A percentile compares a stretch with the other conserved stretches of the same genome.
Conservation (phyloP, 768 basidiomycete species). For the Lactarius evosmus region DNA sequence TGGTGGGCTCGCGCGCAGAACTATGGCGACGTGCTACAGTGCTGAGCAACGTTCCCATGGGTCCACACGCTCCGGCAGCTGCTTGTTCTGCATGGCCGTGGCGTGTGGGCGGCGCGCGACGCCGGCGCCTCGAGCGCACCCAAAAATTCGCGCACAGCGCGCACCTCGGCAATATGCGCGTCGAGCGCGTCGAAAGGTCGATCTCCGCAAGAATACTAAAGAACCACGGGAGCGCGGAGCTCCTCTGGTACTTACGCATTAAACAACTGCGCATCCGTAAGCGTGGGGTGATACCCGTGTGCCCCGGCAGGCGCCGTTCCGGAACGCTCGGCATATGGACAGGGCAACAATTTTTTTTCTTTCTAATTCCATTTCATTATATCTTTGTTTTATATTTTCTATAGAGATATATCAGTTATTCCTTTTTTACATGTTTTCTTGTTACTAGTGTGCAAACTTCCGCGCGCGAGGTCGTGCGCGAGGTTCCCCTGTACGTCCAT, state of each 20-base stretch:
- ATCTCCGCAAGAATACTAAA: constrained; percentile 77
- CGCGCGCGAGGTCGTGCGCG: too few relatives aligned
- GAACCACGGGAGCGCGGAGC: constrained; percentile 54
- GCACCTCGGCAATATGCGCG: constrained; percentile 39
- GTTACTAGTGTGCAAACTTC: constrained; percentile 56
- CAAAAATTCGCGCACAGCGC: constrained; percentile 55
- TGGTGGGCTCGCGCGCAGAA: constrained; percentile 60
- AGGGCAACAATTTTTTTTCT: constrained; percentile 32
- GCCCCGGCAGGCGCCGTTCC: constrained; percentile 46
- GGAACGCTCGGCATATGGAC: constrained; percentile 56
- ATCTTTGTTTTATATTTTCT: too few relatives aligned
- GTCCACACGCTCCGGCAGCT: constrained; percentile 34
- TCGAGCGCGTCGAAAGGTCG: constrained; percentile 52
- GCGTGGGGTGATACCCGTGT: constrained; percentile 41
- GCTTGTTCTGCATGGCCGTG: constrained; percentile 75
- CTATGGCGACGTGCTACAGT: constrained; percentile 47
- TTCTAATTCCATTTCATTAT: too few relatives aligned
- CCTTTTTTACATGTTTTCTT: too few relatives aligned
- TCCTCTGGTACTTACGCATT: too few relatives aligned
- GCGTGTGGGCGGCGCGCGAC: constrained; percentile 71
- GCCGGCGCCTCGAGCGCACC: constrained; percentile 44
- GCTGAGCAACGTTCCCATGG: constrained; percentile 53
- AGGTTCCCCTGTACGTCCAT: too few relatives aligned
- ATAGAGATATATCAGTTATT: too few relatives aligned
- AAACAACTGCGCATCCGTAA: constrained; percentile 35